Evolutionary conservation across 208 protist genomes (phyloP).

Genomic region (Crithidia thermophila): DNA sequence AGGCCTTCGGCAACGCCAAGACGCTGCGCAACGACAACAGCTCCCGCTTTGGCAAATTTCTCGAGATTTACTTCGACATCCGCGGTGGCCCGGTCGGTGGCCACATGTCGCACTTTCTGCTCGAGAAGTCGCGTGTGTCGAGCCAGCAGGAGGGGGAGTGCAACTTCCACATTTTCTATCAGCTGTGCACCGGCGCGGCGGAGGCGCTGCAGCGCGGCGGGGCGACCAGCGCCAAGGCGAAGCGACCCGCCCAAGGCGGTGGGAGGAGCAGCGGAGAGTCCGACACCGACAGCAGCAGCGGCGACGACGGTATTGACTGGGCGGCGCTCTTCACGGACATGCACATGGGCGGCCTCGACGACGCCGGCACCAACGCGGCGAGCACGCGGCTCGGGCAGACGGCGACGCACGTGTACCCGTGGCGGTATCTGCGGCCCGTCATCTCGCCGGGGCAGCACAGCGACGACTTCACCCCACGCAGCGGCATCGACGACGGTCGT

Average conservation of each 20-base stretch:
- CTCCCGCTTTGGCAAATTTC: conserved; percentile 94
- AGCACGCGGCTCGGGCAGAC: background rate
- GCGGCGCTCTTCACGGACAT: conserved; percentile 25
- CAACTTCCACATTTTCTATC: conserved; percentile 98
- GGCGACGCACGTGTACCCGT: conserved; percentile 8
- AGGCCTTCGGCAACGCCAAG: conserved; percentile 94
- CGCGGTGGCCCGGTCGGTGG: conserved; percentile 84
- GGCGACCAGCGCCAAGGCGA: background rate
- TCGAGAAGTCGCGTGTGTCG: conserved; percentile 92
- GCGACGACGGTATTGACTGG: conserved; percentile 12
- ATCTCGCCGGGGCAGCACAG: conserved; percentile 17
- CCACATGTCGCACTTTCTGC: conserved; percentile 86
- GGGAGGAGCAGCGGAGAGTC: background rate
- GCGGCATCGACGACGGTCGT: conserved; percentile 69
- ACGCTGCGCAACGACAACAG: conserved; percentile 94
- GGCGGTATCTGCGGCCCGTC: conserved; percentile 26
- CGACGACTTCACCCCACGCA: conserved; percentile 25
- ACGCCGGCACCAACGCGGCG: background rate
- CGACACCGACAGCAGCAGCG: background rate
- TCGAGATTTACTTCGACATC: conserved; percentile 90
- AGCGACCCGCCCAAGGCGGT: background rate
- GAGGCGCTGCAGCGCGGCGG: conserved; percentile 2
- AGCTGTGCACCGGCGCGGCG: conserved; percentile 74
- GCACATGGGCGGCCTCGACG: conserved; percentile 15
- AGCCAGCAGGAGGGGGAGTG: conserved; percentile 88